Conservation (phyloP, 179 eudicot genomes). For the Monotropa hypopitys region DNA sequence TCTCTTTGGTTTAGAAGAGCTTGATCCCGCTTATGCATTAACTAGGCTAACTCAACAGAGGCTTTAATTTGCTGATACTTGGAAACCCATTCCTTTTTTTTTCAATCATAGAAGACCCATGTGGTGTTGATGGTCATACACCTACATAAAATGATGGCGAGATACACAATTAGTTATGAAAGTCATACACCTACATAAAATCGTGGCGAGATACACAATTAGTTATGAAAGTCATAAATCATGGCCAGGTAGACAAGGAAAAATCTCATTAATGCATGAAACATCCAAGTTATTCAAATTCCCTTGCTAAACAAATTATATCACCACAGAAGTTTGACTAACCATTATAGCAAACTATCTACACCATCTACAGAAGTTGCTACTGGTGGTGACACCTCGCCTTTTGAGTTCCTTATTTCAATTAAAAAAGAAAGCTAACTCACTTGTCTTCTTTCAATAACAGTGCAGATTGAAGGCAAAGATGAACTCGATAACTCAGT, state of each 20-base stretch:
- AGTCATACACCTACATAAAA: no score
- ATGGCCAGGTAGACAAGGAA: background rate
- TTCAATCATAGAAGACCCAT: conserved; percentile 83
- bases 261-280: background rate
- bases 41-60: conserved; percentile 46
- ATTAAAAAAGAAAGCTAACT: no score
- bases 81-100: conserved; percentile 65
- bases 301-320: background rate
- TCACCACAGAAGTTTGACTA: background rate
- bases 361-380: no score
- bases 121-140: conserved; percentile 68
- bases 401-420: no score
- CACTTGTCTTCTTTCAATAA: no score
- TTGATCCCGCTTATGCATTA: conserved; percentile 42
- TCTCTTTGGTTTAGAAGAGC: no score
- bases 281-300: background rate
- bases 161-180: conserved; percentile 1
- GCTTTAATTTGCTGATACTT: conserved; percentile 56
- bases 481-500: no score
- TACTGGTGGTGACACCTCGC: no score
- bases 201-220: no score
- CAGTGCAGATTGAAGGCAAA: no score
- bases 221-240: no score
- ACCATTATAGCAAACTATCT: background rate
- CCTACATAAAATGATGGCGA: conserved; percentile 27